Evolutionary conservation across 2,329 filamentous ascomycete species (phyloP), one percentile per base, ranked within the genome.

Genomic region (Hypoxylon sp.): DNA sequence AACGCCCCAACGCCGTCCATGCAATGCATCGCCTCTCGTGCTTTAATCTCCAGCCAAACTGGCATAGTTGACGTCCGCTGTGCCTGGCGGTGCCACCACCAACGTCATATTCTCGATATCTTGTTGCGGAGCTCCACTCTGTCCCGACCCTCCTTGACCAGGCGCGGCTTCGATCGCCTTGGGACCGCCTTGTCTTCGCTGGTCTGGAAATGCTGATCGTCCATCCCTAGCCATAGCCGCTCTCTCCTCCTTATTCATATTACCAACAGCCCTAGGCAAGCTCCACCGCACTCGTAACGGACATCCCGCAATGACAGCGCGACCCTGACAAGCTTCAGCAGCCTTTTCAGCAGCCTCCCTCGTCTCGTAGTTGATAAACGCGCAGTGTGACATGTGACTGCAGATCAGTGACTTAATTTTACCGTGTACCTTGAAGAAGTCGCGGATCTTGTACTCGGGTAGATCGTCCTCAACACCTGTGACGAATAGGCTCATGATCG

Each of bases 381-480:
- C 96, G 79, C 94, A 98, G 78, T 98, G 96, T 14, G 95, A 95
- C 83, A 97, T 94, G 82, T 99, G 96, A 5, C 94, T 98, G 81
- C 96, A 98, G 39, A 99, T 91, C 14, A 99, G 83, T 26, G 94
- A 98, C 75, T 96, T 93, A 67, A 99, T 91, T 77, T 95, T 93
- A 70, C 96, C 96, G 75, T 94, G 94, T 17, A 88, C 88, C 67
- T 93, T 90, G 83, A 99, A 99, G 80, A 97, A 96, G 2, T 94
- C 91, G 52, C 96, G 92, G 26, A 99, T 85, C 75, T 94, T 94
- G 81, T 94, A 91, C 80, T 99, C 96, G 1, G 95, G 94, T 5
- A 99, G 85, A 76, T 99, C 96, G 78, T 99, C 96, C 80, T 99
- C 96, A 1, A 99, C 90, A 8, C 96, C 97, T 0, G 95, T 98